phyloP scores from a whole-genome alignment of 768 basidiomycete genomes.

The Chalciporus chontae region DNA sequence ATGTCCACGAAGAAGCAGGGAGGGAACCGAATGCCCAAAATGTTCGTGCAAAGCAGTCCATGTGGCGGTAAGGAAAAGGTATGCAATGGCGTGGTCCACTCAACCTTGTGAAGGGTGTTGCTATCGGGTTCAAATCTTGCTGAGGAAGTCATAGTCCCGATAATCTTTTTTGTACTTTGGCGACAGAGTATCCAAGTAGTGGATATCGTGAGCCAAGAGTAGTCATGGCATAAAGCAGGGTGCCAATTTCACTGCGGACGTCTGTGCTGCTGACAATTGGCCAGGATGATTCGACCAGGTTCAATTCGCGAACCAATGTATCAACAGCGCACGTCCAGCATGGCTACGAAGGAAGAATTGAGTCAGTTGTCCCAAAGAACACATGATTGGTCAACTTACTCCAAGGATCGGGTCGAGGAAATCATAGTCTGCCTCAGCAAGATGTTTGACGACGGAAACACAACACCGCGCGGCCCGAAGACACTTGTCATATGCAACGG shows the following conservation, averaged over 20 bases:
- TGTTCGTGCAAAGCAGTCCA: constrained; percentile 15
- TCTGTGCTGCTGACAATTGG: constrained; percentile 54
- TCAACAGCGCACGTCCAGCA: constrained; percentile 73
- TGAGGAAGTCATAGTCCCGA: constrained; percentile 23
- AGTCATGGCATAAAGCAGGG: constrained; percentile 62
- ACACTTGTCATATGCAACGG: constrained; percentile 62
- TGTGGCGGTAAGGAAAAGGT: neutral
- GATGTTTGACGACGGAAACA: constrained; percentile 56
- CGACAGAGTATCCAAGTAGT: constrained; percentile 39
- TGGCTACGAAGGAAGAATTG: constrained; percentile 37
- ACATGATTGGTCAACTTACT: constrained; percentile 39
- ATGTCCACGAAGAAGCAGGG: constrained; percentile 1
- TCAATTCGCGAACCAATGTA: constrained; percentile 63
- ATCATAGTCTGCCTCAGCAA: constrained; percentile 60
- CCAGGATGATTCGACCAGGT: constrained; percentile 61
- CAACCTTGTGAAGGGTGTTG: no score
- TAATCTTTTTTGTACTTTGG: constrained; percentile 31
- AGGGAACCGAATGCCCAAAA: neutral
- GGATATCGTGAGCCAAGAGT: constrained; percentile 59
- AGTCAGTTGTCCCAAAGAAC: constrained; percentile 7
- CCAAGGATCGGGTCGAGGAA: constrained; percentile 78
- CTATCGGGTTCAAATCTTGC: no score
- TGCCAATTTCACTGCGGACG: constrained; percentile 56
- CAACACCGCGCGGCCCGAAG: constrained; percentile 59
- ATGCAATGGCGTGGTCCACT: neutral